A percentile compares a stretch with the other conserved stretches of the same genome.
Conservation (phyloP, 345 rosid genomes). For the Aurinia saxatilis region DNA sequence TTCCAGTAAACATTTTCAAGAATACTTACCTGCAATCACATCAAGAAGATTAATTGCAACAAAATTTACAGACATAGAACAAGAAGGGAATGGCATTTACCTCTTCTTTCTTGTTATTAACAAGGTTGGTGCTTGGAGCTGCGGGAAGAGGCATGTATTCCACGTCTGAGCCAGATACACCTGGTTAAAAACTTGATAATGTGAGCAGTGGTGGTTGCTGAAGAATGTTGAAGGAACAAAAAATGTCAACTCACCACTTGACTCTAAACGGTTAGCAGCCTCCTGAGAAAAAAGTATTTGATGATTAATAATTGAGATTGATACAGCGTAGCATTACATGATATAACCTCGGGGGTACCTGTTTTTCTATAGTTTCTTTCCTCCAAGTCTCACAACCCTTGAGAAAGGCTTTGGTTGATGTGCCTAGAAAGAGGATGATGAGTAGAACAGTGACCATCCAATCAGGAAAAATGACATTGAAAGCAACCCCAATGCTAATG, state of each 20-base stretch:
- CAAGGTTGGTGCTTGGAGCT: conserved; percentile 32
- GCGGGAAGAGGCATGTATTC: conserved; percentile 62
- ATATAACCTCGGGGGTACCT: conserved; percentile 39
- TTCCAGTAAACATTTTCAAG: conserved; percentile 69
- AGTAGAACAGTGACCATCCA: conserved; percentile 85
- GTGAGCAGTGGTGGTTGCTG: background rate
- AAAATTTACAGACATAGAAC: conserved; percentile 1
- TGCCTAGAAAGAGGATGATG: conserved; percentile 69
- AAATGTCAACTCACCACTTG: conserved; percentile 36
- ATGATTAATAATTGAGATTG: too few species aligned
- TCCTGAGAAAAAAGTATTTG: conserved; percentile 43
- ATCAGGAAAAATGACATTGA: conserved; percentile 69
- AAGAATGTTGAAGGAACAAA: background rate
- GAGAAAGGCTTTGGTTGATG: conserved; percentile 76
- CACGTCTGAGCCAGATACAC: conserved; percentile 31
- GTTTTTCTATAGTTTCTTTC: conserved; percentile 62
- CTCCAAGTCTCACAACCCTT: conserved; percentile 85
- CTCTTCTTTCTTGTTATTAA: conserved; percentile 28
- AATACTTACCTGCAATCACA: conserved; percentile 41
- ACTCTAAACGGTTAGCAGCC: conserved; percentile 39
- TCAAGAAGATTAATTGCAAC: background rate
- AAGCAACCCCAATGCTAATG: conserved; percentile 70
- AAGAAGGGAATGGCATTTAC: conserved; percentile 21
- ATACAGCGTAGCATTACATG: too few species aligned
- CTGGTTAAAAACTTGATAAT: conserved; percentile 25